Evolutionary conservation across 176 grass and related monocot species (phyloP).

Genomic region (Zea luxurians): DNA sequence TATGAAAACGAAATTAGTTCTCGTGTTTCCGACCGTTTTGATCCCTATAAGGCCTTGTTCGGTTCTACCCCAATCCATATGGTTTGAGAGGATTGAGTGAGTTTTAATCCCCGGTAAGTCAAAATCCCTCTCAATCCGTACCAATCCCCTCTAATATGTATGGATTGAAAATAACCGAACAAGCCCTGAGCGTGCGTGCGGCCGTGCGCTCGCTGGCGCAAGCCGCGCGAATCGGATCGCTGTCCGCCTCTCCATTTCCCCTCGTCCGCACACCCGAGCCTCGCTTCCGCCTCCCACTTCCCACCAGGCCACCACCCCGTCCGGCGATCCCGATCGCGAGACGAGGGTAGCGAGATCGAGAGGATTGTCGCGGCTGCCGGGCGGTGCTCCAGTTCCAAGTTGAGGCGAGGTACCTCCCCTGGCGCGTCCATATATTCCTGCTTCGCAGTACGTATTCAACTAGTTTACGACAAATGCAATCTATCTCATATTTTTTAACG

Average conservation of each 20-base stretch:
- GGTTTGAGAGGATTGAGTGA: too few species aligned
- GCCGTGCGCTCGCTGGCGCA: not conserved
- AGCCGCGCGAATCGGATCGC: conserved; percentile 14
- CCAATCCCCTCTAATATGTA: too few species aligned
- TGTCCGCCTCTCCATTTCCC: not conserved
- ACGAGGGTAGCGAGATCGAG: not conserved
- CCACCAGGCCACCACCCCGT: not conserved
- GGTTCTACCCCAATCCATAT: too few species aligned
- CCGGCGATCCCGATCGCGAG: not conserved
- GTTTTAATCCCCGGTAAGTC: too few species aligned
- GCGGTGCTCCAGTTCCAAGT: not conserved
- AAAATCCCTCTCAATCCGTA: too few species aligned
- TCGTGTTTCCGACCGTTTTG: not conserved
- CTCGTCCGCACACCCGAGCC: not conserved
- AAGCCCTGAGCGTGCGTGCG: too few species aligned
- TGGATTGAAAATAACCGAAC: too few species aligned
- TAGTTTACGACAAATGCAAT: not conserved
- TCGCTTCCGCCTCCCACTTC: not conserved
- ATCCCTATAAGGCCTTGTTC: too few species aligned
- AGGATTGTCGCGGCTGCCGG: not conserved
- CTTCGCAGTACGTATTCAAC: not conserved
- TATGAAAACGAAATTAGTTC: too few species aligned
- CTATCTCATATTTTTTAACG: not conserved
- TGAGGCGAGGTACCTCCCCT: not conserved
- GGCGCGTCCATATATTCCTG: not conserved